Evolutionary conservation across 2,329 filamentous ascomycete species (phyloP).

Genomic region (Aspergillus sp.): DNA sequence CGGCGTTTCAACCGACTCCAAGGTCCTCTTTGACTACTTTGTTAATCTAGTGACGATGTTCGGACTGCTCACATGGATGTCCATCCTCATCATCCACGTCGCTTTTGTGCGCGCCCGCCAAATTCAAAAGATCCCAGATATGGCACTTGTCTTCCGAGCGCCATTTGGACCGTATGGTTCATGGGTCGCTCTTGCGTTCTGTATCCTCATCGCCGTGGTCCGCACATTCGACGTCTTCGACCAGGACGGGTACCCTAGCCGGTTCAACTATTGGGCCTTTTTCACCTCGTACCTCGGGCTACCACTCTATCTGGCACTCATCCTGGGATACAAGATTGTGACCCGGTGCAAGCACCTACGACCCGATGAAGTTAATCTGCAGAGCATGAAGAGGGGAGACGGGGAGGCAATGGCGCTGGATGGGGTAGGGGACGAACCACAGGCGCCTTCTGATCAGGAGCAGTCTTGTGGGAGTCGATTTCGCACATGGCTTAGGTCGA

Average conservation of each 20-base stretch:
- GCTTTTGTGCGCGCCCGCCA: constrained; percentile 62
- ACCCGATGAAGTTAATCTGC: constrained; percentile 64
- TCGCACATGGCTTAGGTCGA: no score
- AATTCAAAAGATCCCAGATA: constrained; percentile 58
- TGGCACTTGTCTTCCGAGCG: constrained; percentile 61
- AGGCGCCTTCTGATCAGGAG: no score
- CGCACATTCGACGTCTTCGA: constrained; percentile 79
- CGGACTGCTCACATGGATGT: constrained; percentile 65
- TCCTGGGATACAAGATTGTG: constrained; percentile 65
- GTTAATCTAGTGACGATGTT: constrained; percentile 68
- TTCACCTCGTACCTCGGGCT: constrained; percentile 76
- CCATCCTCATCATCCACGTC: constrained; percentile 66
- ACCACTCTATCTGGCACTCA: constrained; percentile 67
- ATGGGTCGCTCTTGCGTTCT: constrained; percentile 65
- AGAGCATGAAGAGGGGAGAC: constrained; percentile 59
- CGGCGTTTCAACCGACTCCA: constrained; percentile 59
- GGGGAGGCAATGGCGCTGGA: background rate
- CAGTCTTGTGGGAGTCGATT: no score
- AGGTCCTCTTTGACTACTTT: constrained; percentile 61
- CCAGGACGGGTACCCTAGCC: constrained; percentile 43
- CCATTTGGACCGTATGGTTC: constrained; percentile 70
- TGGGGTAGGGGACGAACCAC: no score
- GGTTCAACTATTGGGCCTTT: constrained; percentile 72
- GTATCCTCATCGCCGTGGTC: constrained; percentile 70
- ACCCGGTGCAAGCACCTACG: constrained; percentile 55